phyloP scores from a whole-genome alignment of 2,329 filamentous ascomycete species.

The Xylariaceae sp. region DNA sequence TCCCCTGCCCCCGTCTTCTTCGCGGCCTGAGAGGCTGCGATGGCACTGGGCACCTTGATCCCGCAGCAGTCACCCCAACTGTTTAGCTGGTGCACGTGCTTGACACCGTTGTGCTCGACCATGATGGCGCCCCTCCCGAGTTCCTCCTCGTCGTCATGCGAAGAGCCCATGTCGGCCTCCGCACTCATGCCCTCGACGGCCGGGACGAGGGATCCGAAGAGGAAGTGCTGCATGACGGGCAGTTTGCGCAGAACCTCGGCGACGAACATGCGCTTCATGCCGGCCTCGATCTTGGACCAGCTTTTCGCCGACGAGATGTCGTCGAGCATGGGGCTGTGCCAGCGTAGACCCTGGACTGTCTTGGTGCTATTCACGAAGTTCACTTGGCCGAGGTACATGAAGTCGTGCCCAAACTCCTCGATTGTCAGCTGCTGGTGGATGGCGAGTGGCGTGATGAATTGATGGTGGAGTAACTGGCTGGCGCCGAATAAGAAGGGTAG shows the following conservation, averaged over 20 bases:
- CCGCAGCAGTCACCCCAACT: conserved; percentile 96
- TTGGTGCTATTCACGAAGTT: conserved; percentile 94
- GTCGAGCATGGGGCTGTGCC: conserved; percentile 98
- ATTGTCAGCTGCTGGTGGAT: conserved; percentile 86
- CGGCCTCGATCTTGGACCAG: conserved; percentile 88
- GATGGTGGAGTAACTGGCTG: conserved; percentile 80
- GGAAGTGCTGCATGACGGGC: conserved; percentile 97
- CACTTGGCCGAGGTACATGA: conserved; percentile 87
- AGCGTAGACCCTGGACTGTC: conserved; percentile 86
- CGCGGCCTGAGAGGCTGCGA: conserved; percentile 85
- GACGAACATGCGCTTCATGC: conserved; percentile 96
- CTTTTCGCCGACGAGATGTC: conserved; percentile 87
- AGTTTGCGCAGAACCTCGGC: conserved; percentile 88
- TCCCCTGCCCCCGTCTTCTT: conserved; percentile 62
- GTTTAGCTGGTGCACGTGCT: conserved; percentile 64
- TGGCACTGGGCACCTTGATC: conserved; percentile 91
- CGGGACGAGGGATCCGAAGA: conserved; percentile 82
- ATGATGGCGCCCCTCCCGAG: conserved; percentile 54
- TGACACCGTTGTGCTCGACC: conserved; percentile 57
- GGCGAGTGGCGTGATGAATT: conserved; percentile 67
- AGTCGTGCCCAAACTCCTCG: conserved; percentile 79
- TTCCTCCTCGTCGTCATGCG: conserved; percentile 46
- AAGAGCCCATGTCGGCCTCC: conserved; percentile 46
- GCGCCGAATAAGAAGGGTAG: conserved; percentile 92
- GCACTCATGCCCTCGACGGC: conserved; percentile 76